Base-by-base conservation (phyloP, 2,329 filamentous ascomycete genomes). In the Stachybotrys elegans region DNA sequence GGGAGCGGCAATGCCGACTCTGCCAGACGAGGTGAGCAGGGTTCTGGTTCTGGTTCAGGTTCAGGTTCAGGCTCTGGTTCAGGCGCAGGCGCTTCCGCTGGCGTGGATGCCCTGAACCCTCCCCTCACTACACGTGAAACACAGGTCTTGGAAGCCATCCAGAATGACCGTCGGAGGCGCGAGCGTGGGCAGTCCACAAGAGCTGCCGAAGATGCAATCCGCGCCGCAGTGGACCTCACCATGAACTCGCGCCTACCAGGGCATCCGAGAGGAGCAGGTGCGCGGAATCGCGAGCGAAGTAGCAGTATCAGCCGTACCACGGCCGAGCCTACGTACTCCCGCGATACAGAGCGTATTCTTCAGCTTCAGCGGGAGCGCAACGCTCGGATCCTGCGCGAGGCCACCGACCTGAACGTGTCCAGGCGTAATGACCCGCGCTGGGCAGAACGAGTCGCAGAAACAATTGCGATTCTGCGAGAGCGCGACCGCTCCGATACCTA, bases 91-190 rank as follows among this genome's bases (percentile, higher is more conserved):
- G 61, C 20, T 50, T 55, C 58, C 3, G 66, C 70, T 9, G 43
- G 54, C 2, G 49, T 71, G 11, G 68, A 76, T 14, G 61, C 67
- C 23, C 59, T 76, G 22, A 76, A 79, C 43, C 63, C 68, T 23
- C 76, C 78, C 1, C 65, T 79, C 22, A 75, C 71, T 2, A 48
- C 71, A 2, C 75, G 78, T 40, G 79, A 83, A 51, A 75, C 73
- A 3, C 59, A 73, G 36, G 75, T 81, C 1, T 60, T 82, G 4
- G 76, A 81, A 46, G 76, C 77, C 3, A 67, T 80, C 22, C 72
- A 78, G 48, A 68, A 69, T 22, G 72, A 76, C 42, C 72, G 78
- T 25, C 70, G 75, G 20, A 70, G 73, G 16, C 67, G 73, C 34
- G 75, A 78, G 43, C 60, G 72, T 23, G 37, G 22, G 45, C 49